Percentiles rank a stretch among this genome's conserved stretches.
Conservation (phyloP, 441 rosid genomes). For the Bocquillonia castaneifolia region DNA sequence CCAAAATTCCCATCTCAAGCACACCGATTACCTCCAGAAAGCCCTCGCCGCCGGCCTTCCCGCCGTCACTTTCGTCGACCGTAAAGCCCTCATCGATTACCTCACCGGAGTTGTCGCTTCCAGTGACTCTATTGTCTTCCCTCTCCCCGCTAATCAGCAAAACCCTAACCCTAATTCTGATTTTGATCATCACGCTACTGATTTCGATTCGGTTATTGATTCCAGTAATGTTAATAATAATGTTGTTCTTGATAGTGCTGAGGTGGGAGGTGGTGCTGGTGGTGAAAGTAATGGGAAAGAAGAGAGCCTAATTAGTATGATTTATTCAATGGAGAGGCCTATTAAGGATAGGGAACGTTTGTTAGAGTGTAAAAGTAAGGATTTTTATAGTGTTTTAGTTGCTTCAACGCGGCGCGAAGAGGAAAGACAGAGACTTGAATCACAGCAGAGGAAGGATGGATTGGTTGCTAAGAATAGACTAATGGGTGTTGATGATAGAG, state of each 20-base stretch:
- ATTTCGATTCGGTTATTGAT: conserved; percentile 19
- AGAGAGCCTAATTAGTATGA: conserved; percentile 40
- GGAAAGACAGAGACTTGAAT: conserved; percentile 79
- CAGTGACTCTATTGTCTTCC: conserved; percentile 66
- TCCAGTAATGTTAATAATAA: background rate
- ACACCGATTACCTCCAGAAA: conserved; percentile 68
- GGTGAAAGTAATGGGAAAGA: conserved; percentile 28
- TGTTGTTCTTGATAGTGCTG: background rate
- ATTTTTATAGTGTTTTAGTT: conserved; percentile 68
- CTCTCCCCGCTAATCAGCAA: conserved; percentile 47
- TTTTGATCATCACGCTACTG: conserved; percentile 12
- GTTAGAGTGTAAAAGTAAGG: conserved; percentile 64
- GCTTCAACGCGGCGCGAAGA: conserved; percentile 78
- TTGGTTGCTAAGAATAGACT: conserved; percentile 78
- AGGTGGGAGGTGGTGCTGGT: conserved; percentile 24
- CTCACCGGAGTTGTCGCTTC: conserved; percentile 62
- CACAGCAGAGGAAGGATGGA: conserved; percentile 91
- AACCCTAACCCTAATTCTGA: conserved; percentile 16
- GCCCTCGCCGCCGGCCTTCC: conserved; percentile 55
- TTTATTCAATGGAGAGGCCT: conserved; percentile 60
- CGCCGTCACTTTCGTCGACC: conserved; percentile 67
- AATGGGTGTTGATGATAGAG: conserved; percentile 80
- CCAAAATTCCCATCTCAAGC: conserved; percentile 58
- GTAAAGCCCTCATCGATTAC: conserved; percentile 77
- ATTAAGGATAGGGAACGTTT: conserved; percentile 69